Evolutionary conservation across 495 filamentous ascomycete genomes (phyloP).

Genomic region (Endocarpon pusillum): DNA sequence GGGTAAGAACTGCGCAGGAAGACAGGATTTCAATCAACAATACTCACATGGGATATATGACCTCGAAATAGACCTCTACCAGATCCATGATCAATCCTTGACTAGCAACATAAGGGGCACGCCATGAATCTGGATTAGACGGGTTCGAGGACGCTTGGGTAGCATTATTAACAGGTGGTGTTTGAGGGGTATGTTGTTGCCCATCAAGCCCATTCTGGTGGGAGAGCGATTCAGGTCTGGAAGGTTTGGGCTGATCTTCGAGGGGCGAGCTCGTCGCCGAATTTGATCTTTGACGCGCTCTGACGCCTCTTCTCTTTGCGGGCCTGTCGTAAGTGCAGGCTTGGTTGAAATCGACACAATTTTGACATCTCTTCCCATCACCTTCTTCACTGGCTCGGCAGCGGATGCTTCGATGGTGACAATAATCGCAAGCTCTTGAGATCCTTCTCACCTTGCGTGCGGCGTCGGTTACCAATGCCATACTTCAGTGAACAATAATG

Average conservation of each 20-base stretch:
- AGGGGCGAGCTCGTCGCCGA: too few species aligned
- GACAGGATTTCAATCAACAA: neutral
- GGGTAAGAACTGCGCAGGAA: neutral
- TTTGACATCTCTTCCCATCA: slow-evolving; percentile 16
- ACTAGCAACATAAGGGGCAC: slow-evolving; percentile 16
- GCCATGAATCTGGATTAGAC: slow-evolving; percentile 21
- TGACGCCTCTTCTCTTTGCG: slow-evolving; percentile 46
- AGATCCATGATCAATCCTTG: slow-evolving; percentile 17
- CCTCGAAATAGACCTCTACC: slow-evolving; percentile 27
- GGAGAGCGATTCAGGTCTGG: too few species aligned
- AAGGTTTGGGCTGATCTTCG: too few species aligned
- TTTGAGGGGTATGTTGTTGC: too few species aligned
- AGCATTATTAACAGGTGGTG: too few species aligned
- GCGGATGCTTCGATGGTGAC: slow-evolving; percentile 18
- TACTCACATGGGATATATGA: slow-evolving; percentile 22
- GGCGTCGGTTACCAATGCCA: too few species aligned
- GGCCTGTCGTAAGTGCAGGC: slow-evolving; percentile 58
- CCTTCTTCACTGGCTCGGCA: slow-evolving; percentile 13
- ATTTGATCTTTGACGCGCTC: too few species aligned
- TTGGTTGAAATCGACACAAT: slow-evolving; percentile 49
- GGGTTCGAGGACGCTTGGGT: too few species aligned
- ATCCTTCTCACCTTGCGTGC: too few species aligned
- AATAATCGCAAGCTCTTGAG: too few species aligned
- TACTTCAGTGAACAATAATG: too few species aligned
- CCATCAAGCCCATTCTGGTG: too few species aligned